Evolutionary conservation across 192 early-diverging fungal genomes (phyloP).

Genomic region (Coemansia sp.): DNA sequence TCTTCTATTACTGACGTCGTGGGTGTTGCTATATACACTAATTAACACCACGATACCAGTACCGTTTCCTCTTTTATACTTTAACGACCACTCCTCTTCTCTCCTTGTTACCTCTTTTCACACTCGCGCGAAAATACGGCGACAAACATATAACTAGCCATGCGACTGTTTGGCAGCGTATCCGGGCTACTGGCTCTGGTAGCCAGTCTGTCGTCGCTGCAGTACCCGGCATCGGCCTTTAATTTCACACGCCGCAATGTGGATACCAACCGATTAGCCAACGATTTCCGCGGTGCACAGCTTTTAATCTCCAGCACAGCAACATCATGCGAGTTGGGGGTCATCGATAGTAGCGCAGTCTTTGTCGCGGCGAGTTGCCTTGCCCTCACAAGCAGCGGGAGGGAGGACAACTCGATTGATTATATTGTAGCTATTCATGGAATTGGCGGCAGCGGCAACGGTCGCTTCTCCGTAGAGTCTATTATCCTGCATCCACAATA

Average conservation of each 20-base stretch:
- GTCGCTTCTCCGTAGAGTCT: conserved; percentile 18
- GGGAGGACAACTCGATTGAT: conserved; percentile 31
- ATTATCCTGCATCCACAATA: conserved; percentile 44
- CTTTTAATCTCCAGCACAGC: conserved; percentile 29
- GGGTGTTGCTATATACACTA: background rate
- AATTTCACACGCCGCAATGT: conserved; percentile 33
- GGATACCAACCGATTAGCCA: conserved; percentile 14
- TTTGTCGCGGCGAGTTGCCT: conserved; percentile 47
- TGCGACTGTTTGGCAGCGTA: background rate
- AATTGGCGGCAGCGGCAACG: conserved; percentile 2
- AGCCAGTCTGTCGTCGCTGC: conserved; percentile 5
- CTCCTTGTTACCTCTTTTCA: background rate
- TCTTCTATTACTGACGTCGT: conserved; percentile 2
- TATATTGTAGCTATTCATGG: conserved; percentile 30
- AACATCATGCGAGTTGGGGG: conserved; percentile 50
- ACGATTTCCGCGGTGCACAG: conserved; percentile 28
- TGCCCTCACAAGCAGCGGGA: conserved; percentile 23
- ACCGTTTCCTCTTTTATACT: background rate
- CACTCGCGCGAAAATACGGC: background rate
- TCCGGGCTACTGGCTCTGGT: conserved; percentile 2
- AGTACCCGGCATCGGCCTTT: background rate
- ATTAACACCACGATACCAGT: background rate
- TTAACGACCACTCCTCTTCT: background rate
- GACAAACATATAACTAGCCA: background rate
- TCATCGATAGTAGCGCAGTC: conserved; percentile 29